Evolutionary conservation across 345 rosid species (phyloP), one percentile per base, ranked within the genome.

Genomic region (Moricandia moricandioides): DNA sequence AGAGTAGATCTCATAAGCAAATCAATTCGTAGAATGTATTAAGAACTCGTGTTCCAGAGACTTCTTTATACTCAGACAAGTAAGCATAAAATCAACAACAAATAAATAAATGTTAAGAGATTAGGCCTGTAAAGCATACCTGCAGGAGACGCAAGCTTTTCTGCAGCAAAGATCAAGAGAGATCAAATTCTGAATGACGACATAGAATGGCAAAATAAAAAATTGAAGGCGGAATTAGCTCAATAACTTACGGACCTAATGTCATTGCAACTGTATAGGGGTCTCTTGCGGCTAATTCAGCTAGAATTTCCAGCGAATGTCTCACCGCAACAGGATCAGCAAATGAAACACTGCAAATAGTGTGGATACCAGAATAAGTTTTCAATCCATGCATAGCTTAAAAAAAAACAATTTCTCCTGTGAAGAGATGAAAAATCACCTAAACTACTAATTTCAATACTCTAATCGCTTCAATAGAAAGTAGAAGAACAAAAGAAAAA

Each of bases 261-360:
- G 99, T 86, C 98, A 92, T 87, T 67, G 99, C 97, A 79, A 91
- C 97, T 34, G 94, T 83, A 88, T 90, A 91, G 62, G 98, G 98
- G 78, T 96, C 99, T 80, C 79, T 89, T 55, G 88, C 55, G 39
- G 99, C 98, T 82, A 96, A 73, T 77, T 92, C 98, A 40, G 86
- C 86, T 62, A 91, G 77, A 78, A 92, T 91, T 83, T 92, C 97
- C 82, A 96, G 77, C 62, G 99, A 86, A 91, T 92, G 97, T 82
- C 99, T 87, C 82, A 96, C 99, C 66, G 99, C 98, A 82, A 96
- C 86, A 81, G 99, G 99, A 87, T 96, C 99, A 69, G 91, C 86
- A 86, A 91, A 92, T 17, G 89, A 92, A 76, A 96, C 85, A 79
- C 99, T 95, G 84, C 82, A 81, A 37, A 62, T 30, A 74, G 49